These are phyloP conservation scores for Rhododendron ovatum DNA, from an alignment of 148 eudicot genomes.

Conservation along the genomic window DNA sequence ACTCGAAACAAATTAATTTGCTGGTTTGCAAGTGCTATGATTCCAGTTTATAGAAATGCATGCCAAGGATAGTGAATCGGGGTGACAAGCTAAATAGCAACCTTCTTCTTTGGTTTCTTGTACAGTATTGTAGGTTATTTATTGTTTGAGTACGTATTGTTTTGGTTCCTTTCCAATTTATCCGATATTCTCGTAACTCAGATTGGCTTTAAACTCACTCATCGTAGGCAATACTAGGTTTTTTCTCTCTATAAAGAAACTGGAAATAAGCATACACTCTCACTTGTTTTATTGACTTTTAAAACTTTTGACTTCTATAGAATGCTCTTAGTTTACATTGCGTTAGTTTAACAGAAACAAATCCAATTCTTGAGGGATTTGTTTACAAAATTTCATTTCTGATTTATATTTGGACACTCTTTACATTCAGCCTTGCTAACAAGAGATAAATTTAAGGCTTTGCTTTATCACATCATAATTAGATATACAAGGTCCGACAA, in stretches of 20 bases:
- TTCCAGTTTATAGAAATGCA: neutral
- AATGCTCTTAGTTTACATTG: neutral
- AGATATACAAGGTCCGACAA: neutral
- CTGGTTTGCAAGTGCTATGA: neutral
- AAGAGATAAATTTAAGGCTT: neutral
- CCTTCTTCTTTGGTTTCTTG: neutral
- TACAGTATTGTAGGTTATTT: no score
- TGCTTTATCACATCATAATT: neutral
- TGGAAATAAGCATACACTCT: neutral
- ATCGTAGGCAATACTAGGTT: neutral
- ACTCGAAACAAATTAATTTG: neutral
- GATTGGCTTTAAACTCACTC: no score
- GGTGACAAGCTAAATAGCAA: neutral
- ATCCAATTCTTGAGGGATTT: neutral
- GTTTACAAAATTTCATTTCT: neutral
- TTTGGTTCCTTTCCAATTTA: no score
- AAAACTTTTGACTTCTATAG: neutral
- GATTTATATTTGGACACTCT: neutral
- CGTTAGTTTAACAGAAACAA: neutral
- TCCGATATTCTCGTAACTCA: no score
- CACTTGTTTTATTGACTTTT: no score
- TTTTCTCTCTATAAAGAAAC: no score
- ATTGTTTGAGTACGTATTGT: no score
- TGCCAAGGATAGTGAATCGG: neutral
- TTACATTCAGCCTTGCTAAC: neutral